These are phyloP conservation scores for Talaromyces liani DNA, from an alignment of 495 filamentous ascomycete genomes.

Conservation along the genomic window DNA sequence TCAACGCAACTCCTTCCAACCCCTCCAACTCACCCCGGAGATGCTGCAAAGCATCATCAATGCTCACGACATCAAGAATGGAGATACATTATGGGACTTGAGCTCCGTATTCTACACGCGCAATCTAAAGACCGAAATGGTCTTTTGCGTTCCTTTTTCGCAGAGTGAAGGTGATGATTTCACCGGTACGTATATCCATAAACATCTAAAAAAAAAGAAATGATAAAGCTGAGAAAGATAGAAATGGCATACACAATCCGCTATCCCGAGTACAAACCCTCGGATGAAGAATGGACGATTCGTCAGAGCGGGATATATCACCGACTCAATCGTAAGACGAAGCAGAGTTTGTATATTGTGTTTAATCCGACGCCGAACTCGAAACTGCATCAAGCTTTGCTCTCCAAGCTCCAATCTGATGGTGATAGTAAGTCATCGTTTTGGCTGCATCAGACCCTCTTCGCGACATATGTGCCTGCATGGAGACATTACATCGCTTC, in stretches of 20 bases:
- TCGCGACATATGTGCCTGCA: conserved; percentile 27
- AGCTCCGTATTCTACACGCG: conserved; percentile 33
- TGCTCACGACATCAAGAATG: neutral
- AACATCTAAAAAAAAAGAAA: neutral
- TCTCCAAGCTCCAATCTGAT: neutral
- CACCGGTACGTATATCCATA: neutral
- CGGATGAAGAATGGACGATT: conserved; percentile 4
- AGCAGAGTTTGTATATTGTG: neutral
- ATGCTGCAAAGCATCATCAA: conserved; percentile 20
- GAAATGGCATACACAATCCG: conserved; percentile 4
- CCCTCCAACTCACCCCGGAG: conserved; percentile 25
- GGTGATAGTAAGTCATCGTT: conserved; percentile 10
- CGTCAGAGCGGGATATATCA: conserved; percentile 6
- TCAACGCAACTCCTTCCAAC: conserved; percentile 34
- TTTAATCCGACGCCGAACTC: conserved; percentile 5
- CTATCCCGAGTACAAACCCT: conserved; percentile 3
- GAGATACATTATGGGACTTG: conserved; percentile 21
- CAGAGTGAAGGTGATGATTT: neutral
- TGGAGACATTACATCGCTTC: conserved; percentile 32
- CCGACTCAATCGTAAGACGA: neutral
- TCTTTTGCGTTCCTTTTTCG: conserved; percentile 17
- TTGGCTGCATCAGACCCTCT: conserved; percentile 26
- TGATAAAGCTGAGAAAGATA: neutral
- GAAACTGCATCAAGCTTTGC: neutral
- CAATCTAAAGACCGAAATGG: conserved; percentile 27